Conservation (phyloP, 768 basidiomycete species). For the Trametes coccinea region DNA sequence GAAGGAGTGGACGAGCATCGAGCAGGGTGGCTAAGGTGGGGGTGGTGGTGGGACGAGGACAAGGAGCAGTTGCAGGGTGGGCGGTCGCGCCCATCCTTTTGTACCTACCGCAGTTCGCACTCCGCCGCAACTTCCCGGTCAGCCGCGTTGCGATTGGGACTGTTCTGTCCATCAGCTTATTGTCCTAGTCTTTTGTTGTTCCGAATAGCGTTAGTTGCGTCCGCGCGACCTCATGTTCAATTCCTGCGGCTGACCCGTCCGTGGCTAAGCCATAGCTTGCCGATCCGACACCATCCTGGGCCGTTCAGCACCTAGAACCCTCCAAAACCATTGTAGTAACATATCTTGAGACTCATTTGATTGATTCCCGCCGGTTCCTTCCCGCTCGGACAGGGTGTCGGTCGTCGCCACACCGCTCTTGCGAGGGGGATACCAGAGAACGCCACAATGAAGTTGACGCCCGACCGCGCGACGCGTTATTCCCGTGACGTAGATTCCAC, state of each 20-base stretch:
- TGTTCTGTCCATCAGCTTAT: neutral
- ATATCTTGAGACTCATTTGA: too few species aligned
- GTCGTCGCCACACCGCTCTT: neutral
- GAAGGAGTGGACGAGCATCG: neutral
- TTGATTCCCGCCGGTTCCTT: too few species aligned
- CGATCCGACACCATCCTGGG: too few species aligned
- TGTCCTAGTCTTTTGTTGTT: neutral
- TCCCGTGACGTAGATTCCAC: too few species aligned
- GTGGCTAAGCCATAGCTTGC: too few species aligned
- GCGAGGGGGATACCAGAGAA: too few species aligned
- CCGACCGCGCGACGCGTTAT: too few species aligned
- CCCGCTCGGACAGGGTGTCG: too few species aligned
- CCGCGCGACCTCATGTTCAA: neutral
- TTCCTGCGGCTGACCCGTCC: too few species aligned
- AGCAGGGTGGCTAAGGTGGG: neutral
- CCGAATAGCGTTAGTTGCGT: neutral
- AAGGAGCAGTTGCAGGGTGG: neutral
- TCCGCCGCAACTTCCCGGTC: slow-evolving; percentile 10
- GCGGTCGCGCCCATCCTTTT: neutral
- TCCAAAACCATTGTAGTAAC: too few species aligned
- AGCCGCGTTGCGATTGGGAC: slow-evolving; percentile 1
- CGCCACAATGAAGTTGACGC: too few species aligned
- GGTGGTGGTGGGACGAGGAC: neutral
- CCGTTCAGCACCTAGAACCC: too few species aligned
- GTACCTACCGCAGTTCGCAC: slow-evolving; percentile 10